phyloP scores from a whole-genome alignment of 2,329 filamentous ascomycete species.

The Aspergillus fischeri region DNA sequence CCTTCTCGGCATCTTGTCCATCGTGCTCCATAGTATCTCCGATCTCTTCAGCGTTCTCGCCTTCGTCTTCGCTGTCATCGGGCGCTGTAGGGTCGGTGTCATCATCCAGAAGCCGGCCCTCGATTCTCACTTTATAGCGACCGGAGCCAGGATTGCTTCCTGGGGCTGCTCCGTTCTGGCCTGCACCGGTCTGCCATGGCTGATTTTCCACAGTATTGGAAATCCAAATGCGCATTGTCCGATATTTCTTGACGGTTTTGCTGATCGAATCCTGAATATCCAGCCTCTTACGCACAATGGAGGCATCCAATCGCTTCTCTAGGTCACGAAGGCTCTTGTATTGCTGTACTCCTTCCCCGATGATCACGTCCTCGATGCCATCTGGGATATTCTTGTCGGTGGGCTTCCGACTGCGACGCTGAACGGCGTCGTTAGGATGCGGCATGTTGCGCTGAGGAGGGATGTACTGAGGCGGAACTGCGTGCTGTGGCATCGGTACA shows the following conservation, averaged over 20 bases:
- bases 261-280: constrained; percentile 81
- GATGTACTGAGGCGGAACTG: constrained; percentile 36
- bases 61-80: constrained; percentile 45
- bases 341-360: constrained; percentile 74
- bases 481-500: constrained; percentile 34
- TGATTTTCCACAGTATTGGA: constrained; percentile 93
- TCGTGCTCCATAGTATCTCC: constrained; percentile 61
- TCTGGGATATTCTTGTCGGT: constrained; percentile 95
- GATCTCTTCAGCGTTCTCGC: constrained; percentile 32
- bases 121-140: constrained; percentile 80
- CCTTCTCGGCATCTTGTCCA: constrained; percentile 30
- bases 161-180: constrained; percentile 65
- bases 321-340: constrained; percentile 83
- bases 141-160: constrained; percentile 35
- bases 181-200: constrained; percentile 87
- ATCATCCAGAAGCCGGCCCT: constrained; percentile 76
- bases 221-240: constrained; percentile 88
- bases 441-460: constrained; percentile 34
- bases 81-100: constrained; percentile 52
- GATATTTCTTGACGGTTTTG: constrained; percentile 71
- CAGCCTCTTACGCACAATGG: constrained; percentile 88
- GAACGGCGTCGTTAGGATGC: constrained; percentile 49
- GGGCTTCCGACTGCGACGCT: constrained; percentile 80
- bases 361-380: constrained; percentile 74
- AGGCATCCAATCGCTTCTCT: constrained; percentile 83